Evolutionary conservation across 2,329 filamentous ascomycete species (phyloP).

Genomic region (Xylariaceae sp.): DNA sequence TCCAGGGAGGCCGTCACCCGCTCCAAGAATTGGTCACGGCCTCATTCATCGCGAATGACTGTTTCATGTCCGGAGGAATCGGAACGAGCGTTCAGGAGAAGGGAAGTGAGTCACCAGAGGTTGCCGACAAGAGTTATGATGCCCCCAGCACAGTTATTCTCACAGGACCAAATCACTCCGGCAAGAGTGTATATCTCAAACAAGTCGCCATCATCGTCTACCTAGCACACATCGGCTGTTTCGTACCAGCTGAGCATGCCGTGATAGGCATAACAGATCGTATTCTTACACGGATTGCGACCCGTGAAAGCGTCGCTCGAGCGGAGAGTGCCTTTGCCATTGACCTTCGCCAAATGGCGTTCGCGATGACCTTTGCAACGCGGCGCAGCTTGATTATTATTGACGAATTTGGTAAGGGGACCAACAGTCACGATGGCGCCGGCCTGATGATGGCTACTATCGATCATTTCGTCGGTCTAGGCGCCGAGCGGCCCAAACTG

Average conservation of each 20-base stretch:
- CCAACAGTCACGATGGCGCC: constrained; percentile 51
- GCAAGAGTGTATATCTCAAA: constrained; percentile 93
- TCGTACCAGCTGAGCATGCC: constrained; percentile 74
- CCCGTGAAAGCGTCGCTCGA: constrained; percentile 56
- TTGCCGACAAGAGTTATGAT: constrained; percentile 8
- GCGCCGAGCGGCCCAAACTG: constrained; percentile 46
- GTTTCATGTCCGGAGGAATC: constrained; percentile 59
- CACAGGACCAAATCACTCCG: constrained; percentile 93
- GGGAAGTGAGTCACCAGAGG: constrained; percentile 5
- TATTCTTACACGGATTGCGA: constrained; percentile 80
- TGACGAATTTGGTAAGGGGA: constrained; percentile 80
- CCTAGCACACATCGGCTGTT: constrained; percentile 87
- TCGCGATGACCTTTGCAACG: constrained; percentile 70
- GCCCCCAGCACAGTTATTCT: constrained; percentile 68
- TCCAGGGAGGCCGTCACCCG: constrained; percentile 76
- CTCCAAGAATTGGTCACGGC: constrained; percentile 80
- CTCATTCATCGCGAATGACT: constrained; percentile 79
- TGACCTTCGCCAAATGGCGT: constrained; percentile 80
- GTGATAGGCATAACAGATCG: constrained; percentile 85
- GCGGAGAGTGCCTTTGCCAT: constrained; percentile 63
- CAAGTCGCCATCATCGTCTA: constrained; percentile 88
- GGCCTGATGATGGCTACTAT: constrained; percentile 55
- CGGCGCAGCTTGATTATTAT: constrained; percentile 76
- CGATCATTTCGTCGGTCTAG: constrained; percentile 47
- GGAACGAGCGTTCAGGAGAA: constrained; percentile 25